These are phyloP conservation scores for Tylopilus intermedius DNA, from an alignment of 768 basidiomycete genomes.

Conservation along the genomic window DNA sequence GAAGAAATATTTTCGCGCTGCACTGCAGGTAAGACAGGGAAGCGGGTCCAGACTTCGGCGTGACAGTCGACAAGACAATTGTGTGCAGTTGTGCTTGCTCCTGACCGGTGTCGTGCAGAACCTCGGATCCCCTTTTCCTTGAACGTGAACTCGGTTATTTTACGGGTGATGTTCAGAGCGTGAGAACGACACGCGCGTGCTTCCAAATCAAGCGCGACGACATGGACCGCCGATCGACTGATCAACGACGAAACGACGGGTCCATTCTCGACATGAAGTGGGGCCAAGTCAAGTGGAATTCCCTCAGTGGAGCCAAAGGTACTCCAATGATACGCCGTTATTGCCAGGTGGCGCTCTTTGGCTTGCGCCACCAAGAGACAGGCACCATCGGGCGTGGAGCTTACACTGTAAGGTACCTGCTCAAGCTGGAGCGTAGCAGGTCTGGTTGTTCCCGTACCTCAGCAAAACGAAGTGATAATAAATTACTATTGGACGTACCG, in stretches of 20 bases:
- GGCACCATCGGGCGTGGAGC: slow-evolving; percentile 53
- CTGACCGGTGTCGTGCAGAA: slow-evolving; percentile 3
- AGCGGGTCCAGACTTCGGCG: slow-evolving; percentile 55
- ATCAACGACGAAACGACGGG: slow-evolving; percentile 43
- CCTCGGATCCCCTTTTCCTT: slow-evolving; percentile 18
- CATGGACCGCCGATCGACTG: slow-evolving; percentile 38
- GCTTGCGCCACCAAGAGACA: slow-evolving; percentile 41
- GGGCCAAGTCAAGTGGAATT: slow-evolving; percentile 33
- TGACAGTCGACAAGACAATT: slow-evolving; percentile 54
- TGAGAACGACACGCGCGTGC: slow-evolving; percentile 36
- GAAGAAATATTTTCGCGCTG: slow-evolving; percentile 39
- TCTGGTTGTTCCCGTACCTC: slow-evolving; percentile 21
- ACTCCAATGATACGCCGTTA: slow-evolving; percentile 50
- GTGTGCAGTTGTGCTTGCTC: slow-evolving; percentile 29
- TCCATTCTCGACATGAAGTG: slow-evolving; percentile 16
- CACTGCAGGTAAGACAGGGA: slow-evolving; percentile 54
- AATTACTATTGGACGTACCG: not conserved
- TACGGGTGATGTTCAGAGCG: slow-evolving; percentile 30
- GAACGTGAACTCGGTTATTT: not conserved
- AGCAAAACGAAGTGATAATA: not conserved
- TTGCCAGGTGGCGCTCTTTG: slow-evolving; percentile 3
- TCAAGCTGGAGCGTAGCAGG: slow-evolving; percentile 42
- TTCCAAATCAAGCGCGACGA: slow-evolving; percentile 37
- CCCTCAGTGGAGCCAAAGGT: slow-evolving; percentile 52
- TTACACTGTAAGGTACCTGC: slow-evolving; percentile 25